Evolutionary conservation across 1,284 basidiomycete genomes (phyloP), one percentile per base, ranked within the genome.

Genomic region (Moesziomyces sp.): DNA sequence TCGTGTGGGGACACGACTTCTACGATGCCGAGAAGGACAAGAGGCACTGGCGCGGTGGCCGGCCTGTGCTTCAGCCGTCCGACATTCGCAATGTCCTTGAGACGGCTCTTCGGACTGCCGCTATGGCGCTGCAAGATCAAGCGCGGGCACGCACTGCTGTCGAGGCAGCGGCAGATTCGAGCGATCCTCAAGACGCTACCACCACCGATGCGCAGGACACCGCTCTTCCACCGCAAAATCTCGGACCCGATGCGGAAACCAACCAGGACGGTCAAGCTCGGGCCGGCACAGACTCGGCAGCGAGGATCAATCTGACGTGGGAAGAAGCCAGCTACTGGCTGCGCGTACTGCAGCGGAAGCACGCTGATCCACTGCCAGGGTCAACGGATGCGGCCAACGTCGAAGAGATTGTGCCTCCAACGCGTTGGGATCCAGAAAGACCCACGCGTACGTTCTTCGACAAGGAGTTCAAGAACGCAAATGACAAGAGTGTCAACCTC

Each of bases 301-400:
- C 35, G 18, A 54, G 59, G 23, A 23, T 67, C 47, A 58, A 66
- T 21, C 46, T 72, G 18, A 59, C 52, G 9, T 72, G 74, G 69
- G 71, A 64, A 16, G 74, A 76, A 46, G 74, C 74, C 26, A 49
- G 48, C 5, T 74, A 70, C 48, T 76, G 74, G 74, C 43, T 73
- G 14, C 61, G 28, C 5, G 13, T 73, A 23, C 24, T 69, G 55
- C 57, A 55, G 2, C 5, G 16, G 38, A 60, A 63, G 52, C 65
- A 68, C 24, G 42, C 49, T 0, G 46, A 56, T 19, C 33, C 43
- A 1, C 3, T 44, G 3, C 33, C 47, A 2, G 52, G 4, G 9
- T 30, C 42, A 7, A 16, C 16, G 26, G 35, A n/a, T 5, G 11
- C 13, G 13, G 1, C 24, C 23, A 19, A 23, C 26, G 11, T 28